phyloP scores from a whole-genome alignment of 2,329 filamentous ascomycete genomes.

The Penicillium sp. region DNA sequence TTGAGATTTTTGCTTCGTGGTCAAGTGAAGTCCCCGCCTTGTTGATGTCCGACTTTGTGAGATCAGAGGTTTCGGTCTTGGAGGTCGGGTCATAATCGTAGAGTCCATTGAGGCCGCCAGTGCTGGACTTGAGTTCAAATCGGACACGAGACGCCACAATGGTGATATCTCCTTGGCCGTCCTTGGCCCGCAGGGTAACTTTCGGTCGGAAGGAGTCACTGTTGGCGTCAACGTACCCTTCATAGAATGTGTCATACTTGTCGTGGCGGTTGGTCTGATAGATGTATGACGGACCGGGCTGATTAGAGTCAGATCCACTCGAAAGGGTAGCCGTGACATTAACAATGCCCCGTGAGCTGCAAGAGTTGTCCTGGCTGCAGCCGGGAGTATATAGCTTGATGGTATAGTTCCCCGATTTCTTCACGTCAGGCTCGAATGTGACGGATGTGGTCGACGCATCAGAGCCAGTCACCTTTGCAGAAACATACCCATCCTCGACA shows the following conservation, averaged over 20 bases:
- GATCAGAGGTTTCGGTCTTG: conserved; percentile 59
- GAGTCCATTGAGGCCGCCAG: conserved; percentile 80
- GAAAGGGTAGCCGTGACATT: conserved; percentile 75
- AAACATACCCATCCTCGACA: conserved; percentile 71
- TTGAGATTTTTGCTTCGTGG: conserved; percentile 64
- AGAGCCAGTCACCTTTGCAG: conserved; percentile 61
- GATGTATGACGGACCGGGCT: conserved; percentile 59
- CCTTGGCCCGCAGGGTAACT: conserved; percentile 71
- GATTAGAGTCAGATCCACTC: conserved; percentile 42
- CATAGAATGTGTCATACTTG: conserved; percentile 93
- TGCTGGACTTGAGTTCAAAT: conserved; percentile 61
- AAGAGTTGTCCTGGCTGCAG: conserved; percentile 76
- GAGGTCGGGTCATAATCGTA: conserved; percentile 78
- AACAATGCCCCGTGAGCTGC: conserved; percentile 71
- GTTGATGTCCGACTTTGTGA: conserved; percentile 72
- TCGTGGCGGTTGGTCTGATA: conserved; percentile 94
- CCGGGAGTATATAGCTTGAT: conserved; percentile 91
- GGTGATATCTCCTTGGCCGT: conserved; percentile 62
- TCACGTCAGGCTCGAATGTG: conserved; percentile 70
- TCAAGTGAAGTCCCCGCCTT: conserved; percentile 69
- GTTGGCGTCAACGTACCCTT: conserved; percentile 75
- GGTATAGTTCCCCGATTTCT: conserved; percentile 85
- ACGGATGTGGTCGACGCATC: conserved; percentile 63
- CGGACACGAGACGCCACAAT: conserved; percentile 87
- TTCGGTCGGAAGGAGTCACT: conserved; percentile 71